Conservation (phyloP, 2,329 filamentous ascomycete species). For the Monilinia vaccinii-corymbosi region DNA sequence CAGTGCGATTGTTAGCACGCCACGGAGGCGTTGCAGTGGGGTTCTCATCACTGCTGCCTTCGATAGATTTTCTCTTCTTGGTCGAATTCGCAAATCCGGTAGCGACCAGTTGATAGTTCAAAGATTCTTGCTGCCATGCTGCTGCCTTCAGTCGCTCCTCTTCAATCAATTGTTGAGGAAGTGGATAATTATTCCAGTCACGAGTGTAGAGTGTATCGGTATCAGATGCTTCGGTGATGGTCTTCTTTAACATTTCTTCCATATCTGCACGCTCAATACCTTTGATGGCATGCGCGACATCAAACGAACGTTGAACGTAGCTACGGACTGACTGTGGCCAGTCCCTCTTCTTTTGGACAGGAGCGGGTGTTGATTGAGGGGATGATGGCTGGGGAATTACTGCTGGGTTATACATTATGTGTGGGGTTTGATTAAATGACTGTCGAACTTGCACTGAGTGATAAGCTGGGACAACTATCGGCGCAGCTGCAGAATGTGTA, state of each 20-base stretch:
- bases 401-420: constrained; percentile 28
- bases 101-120: constrained; percentile 19
- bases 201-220: constrained; percentile 59
- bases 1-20: constrained; percentile 50
- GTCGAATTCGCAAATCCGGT: constrained; percentile 16
- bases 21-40: constrained; percentile 53
- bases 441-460: constrained; percentile 37
- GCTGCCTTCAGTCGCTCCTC: constrained; percentile 51
- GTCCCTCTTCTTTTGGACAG: constrained; percentile 48
- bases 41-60: constrained; percentile 43
- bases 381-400: constrained; percentile 21
- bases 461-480: constrained; percentile 34
- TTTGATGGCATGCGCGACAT: constrained; percentile 57
- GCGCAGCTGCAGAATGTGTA: constrained; percentile 23
- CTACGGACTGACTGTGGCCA: constrained; percentile 77
- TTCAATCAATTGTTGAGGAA: constrained; percentile 73
- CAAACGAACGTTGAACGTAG: constrained; percentile 87
- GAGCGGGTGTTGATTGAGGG: constrained; percentile 24
- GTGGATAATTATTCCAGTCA: constrained; percentile 74
- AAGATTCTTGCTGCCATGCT: constrained; percentile 25
- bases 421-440: constrained; percentile 26
- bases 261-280: constrained; percentile 60
- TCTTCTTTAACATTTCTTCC: constrained; percentile 73
- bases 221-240: constrained; percentile 77
- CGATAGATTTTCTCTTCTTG: constrained; percentile 78